Evolutionary conservation across 169 alveolate genomes (phyloP).

Genomic region (Perkinsus olseni): DNA sequence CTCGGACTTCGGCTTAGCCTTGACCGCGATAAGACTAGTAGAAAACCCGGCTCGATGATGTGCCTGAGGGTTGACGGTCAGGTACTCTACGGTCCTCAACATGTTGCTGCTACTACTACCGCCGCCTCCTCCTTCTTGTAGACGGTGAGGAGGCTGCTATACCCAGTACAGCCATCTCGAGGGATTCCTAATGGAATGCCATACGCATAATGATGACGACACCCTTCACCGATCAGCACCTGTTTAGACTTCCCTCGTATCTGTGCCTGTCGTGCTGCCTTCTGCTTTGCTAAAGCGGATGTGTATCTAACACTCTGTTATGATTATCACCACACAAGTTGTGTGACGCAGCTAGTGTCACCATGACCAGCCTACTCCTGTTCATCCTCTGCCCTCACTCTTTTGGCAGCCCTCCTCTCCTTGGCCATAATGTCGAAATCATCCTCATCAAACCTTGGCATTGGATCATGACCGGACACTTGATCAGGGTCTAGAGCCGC

Average conservation of each 20-base stretch:
- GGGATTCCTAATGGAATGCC: neutral
- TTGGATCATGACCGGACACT: neutral
- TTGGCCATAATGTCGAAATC: neutral
- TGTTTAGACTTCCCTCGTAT: neutral
- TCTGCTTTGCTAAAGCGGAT: neutral
- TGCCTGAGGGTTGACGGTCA: neutral
- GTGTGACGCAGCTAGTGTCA: too few species aligned
- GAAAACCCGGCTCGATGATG: neutral
- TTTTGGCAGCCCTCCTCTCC: neutral
- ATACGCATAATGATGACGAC: neutral
- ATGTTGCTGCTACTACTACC: neutral
- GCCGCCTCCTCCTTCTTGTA: neutral
- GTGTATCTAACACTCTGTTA: neutral
- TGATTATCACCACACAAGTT: too few species aligned
- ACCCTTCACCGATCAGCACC: neutral
- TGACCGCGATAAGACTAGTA: neutral
- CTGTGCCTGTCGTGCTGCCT: neutral
- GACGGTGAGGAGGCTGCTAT: neutral
- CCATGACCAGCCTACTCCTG: neutral
- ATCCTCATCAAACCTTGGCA: neutral
- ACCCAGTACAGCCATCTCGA: neutral
- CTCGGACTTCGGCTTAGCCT: neutral
- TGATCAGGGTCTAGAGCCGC: neutral
- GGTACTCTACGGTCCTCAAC: too few species aligned
- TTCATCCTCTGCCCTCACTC: neutral